Evolutionary conservation across 1,284 basidiomycete genomes (phyloP).

Genomic region (Earliella scabrosa): DNA sequence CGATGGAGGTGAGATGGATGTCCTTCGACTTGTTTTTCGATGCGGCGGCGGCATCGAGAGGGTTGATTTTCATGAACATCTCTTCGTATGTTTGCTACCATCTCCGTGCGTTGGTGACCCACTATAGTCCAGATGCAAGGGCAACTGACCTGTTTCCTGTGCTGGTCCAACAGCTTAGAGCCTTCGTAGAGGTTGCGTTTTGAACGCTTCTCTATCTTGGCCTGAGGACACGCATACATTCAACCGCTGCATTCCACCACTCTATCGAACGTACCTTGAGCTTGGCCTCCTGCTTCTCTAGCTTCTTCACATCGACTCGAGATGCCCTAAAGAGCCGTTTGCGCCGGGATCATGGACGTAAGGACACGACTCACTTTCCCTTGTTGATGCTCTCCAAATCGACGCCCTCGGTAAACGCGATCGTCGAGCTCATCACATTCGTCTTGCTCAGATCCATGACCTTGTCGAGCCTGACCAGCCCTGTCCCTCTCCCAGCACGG

Average conservation of each 20-base stretch:
- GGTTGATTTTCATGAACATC: constrained; percentile 99
- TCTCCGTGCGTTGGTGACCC: neutral
- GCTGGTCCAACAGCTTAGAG: constrained; percentile 92
- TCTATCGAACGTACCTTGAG: constrained; percentile 79
- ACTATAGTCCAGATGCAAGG: constrained; percentile 14
- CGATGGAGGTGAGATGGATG: constrained; percentile 94
- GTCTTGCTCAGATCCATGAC: constrained; percentile 94
- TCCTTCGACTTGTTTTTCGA: constrained; percentile 97
- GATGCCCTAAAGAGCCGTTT: constrained; percentile 65
- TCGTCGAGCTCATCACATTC: constrained; percentile 82
- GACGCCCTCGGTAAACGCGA: constrained; percentile 85
- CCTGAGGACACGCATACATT: constrained; percentile 45
- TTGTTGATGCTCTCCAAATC: constrained; percentile 95
- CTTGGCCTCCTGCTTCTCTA: constrained; percentile 99
- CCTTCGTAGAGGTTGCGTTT: constrained; percentile 88
- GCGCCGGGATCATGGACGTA: neutral
- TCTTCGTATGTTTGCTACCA: constrained; percentile 93
- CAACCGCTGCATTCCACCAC: too few species aligned
- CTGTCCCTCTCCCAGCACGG: constrained; percentile 51
- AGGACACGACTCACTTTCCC: constrained; percentile 72
- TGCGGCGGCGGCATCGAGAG: constrained; percentile 80
- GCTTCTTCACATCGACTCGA: constrained; percentile 96
- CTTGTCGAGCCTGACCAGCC: constrained; percentile 84
- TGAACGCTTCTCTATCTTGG: constrained; percentile 96
- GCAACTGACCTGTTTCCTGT: constrained; percentile 77